Evolutionary conservation across 139 green algal species (phyloP).

Genomic region (Pleodorina starrii): DNA sequence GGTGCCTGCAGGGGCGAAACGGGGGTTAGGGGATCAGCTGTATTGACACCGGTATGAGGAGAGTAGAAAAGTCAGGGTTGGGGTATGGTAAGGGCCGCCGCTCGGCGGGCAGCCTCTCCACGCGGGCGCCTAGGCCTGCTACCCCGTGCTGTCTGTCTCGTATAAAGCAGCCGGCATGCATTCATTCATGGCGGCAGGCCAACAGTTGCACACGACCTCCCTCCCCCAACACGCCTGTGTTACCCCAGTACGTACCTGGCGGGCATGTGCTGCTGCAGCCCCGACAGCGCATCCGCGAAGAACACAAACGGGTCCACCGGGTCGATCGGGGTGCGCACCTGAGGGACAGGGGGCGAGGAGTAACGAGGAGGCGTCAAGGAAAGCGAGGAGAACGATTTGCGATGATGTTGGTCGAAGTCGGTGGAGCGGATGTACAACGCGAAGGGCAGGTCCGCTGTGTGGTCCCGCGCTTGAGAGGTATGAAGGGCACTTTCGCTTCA

Average conservation of each 20-base stretch:
- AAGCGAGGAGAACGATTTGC: no score
- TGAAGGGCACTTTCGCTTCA: no score
- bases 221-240: not conserved
- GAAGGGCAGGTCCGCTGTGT: no score
- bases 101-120: no score
- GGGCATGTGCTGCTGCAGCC: constrained; percentile 69
- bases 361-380: not conserved
- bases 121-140: no score
- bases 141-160: no score
- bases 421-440: no score
- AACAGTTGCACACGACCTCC: not conserved
- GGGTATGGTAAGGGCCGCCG: not conserved
- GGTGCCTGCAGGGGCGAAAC: constrained; percentile 51
- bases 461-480: no score
- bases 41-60: not conserved
- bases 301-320: constrained; percentile 82
- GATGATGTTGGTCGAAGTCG: no score
- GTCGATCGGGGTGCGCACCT: constrained; percentile 30
- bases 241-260: constrained; percentile 27
- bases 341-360: not conserved
- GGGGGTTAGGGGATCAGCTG: not conserved
- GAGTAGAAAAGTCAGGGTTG: not conserved
- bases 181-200: no score
- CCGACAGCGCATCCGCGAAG: constrained; percentile 74
- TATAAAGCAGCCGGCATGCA: no score